Conservation (phyloP, 1,284 basidiomycete genomes). For the Boletus smithii region DNA sequence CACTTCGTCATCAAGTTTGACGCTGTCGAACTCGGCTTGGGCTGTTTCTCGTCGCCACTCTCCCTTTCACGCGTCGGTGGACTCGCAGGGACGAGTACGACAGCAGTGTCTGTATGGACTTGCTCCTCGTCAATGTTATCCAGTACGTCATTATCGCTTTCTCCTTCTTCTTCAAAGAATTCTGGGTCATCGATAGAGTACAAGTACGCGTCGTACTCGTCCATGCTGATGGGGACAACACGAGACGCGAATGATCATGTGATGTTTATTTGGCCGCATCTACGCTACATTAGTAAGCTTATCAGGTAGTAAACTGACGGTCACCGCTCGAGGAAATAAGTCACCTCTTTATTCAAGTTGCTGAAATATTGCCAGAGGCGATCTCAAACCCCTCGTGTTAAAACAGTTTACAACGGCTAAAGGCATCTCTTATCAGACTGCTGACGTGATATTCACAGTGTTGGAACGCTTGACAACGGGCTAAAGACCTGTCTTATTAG, state of each 20-base stretch:
- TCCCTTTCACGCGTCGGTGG: slow-evolving; percentile 1
- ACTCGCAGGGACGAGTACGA: slow-evolving; percentile 19
- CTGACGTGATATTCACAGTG: no score
- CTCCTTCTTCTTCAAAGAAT: slow-evolving; percentile 1
- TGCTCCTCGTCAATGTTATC: slow-evolving; percentile 23
- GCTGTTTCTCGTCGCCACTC: not conserved
- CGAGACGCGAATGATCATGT: slow-evolving; percentile 8
- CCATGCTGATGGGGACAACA: slow-evolving; percentile 16
- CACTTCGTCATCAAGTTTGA: slow-evolving; percentile 14
- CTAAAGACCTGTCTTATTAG: no score
- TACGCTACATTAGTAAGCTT: no score
- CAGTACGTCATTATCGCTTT: slow-evolving; percentile 23
- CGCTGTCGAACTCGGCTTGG: not conserved
- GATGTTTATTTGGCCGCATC: not conserved
- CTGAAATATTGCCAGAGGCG: no score
- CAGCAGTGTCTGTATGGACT: not conserved
- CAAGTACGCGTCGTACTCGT: slow-evolving; percentile 26
- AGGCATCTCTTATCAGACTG: no score
- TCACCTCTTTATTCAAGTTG: no score
- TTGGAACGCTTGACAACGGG: no score
- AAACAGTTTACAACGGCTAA: no score
- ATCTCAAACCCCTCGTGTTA: no score
- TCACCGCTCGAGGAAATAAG: no score
- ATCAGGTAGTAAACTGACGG: no score
- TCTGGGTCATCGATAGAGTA: slow-evolving; percentile 21